Base-by-base conservation (phyloP, 2,329 filamentous ascomycete species). In the Claviceps sorghi region DNA sequence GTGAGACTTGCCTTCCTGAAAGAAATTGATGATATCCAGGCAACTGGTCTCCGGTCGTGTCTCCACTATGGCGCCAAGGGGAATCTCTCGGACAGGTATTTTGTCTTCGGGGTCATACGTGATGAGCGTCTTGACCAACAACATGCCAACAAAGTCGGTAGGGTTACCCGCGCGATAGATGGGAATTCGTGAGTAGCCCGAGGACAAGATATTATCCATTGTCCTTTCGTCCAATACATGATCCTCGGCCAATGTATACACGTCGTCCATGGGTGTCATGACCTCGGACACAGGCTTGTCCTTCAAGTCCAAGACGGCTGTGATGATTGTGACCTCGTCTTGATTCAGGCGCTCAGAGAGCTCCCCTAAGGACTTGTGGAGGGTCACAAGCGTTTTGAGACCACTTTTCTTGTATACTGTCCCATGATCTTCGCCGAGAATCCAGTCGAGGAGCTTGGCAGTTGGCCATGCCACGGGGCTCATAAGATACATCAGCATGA, bases 321-420 rank as follows among this genome's bases (percentile, higher is more conserved):
- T 95, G 68, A 98, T 98, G 66, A 98, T 98, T 55, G 93, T 97
- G 58, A 98, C 93, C 68, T 98, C 93, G 64, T 98, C 93, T 59
- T 95, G 86, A 67, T 96, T 97, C 51, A 98, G 74, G 53, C 93
- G 84, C 64, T 98, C 89, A 41, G 85, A 85, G 32, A 86, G 84
- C 46, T 88, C 83, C 30, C 93, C 93, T 13, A 97, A 72, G 2
- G 87, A 94, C 68, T 94, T 89, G 72, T 98, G 93, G 17, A 98
- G 75, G 0, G 89, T 95, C 30, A 98, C 93, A 32, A 98, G 75
- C 0, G 93, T 97, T 74, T 98, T 98, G 60, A 98, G 72, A 0
- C 93, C 93, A 55, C 89, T 91, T 73, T 97, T 98, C 72, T 97
- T 97, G 79, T 98, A 98, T 44, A 91, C 83, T 1, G 90, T 96